A percentile compares a stretch with the other conserved stretches of the same genome.
These are phyloP conservation scores for Plantago major DNA, from an alignment of 257 asterid species.

Conservation along the genomic window DNA sequence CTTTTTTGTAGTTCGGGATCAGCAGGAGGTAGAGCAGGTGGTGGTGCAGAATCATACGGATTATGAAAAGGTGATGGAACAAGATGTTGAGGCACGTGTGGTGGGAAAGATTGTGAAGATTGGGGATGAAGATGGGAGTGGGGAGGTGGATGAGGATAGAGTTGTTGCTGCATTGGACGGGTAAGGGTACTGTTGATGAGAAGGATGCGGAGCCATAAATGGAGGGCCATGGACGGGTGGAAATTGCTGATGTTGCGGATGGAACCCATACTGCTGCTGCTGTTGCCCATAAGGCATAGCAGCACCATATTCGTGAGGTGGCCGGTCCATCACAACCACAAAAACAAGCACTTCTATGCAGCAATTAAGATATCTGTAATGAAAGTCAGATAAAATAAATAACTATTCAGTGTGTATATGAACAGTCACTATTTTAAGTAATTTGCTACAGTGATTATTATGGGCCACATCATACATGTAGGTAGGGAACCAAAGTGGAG, in stretches of 20 bases:
- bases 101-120: slow-evolving; percentile 62
- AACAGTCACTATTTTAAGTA: too few relatives aligned
- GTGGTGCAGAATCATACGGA: slow-evolving; percentile 68
- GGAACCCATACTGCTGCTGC: slow-evolving; percentile 75
- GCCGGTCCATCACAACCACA: slow-evolving; percentile 66
- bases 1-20: slow-evolving; percentile 93
- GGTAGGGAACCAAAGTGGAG: too few relatives aligned
- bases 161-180: slow-evolving; percentile 78
- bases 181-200: slow-evolving; percentile 80
- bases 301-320: slow-evolving; percentile 73
- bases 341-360: slow-evolving; percentile 9
- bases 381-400: background rate
- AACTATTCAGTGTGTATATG: background rate
- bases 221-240: slow-evolving; percentile 87
- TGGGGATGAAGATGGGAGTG: slow-evolving; percentile 74
- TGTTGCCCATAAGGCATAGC: slow-evolving; percentile 78
- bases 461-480: too few relatives aligned
- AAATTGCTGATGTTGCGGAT: slow-evolving; percentile 82
- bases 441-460: too few relatives aligned
- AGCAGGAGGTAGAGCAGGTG: slow-evolving; percentile 85
- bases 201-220: slow-evolving; percentile 72
- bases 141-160: slow-evolving; percentile 70
- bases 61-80: slow-evolving; percentile 66
- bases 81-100: slow-evolving; percentile 71
- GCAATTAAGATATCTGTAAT: background rate